Evolutionary conservation across 257 asterid genomes (phyloP), one percentile per base, ranked within the genome.

Genomic region (Solanum sitiens): DNA sequence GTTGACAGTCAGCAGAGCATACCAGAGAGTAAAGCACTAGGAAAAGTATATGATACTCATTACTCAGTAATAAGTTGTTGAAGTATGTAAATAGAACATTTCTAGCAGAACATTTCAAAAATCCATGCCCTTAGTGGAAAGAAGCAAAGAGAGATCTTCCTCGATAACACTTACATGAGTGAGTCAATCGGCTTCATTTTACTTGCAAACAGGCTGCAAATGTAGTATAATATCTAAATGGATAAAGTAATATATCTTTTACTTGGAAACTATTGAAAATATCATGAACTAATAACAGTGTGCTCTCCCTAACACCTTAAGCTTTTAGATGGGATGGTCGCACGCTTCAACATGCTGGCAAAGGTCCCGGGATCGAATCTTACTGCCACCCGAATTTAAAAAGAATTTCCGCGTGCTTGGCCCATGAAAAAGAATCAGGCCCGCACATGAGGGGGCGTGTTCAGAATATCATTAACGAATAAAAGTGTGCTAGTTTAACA

Each of bases 21-120:
- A 47, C 70, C 85, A 80, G 44, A 80, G 70, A 47, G 39, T 80
- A 80, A 80, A 80, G 70, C 85, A 50, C 70, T 30, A 80, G 70
- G 44, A 50, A 30, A 80, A 47, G 21, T 50, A 50, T 30, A 47
- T 50, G 85, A 80, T 30, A 47, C 68, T 80, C 20, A 6, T 15
- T 80, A 80, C 4, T 30, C 20, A 0, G 30, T 80, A 80, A 50
- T 30, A 47, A 30, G 44, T 30, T 27, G 45, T 20, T 50, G 44
- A 50, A 80, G 68, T 32, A 47, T 10, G 85, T 80, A 50, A 18
- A 30, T 44, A 80, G 67, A 80, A 30, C 44, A 21, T 50, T 80
- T 30, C 18, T 47, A 45, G 85, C 44, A 80, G 85, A 33, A 8
- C 42, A 30, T 80, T 47, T 80, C 42, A 25, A 16, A 47, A 16